phyloP scores from a whole-genome alignment of 805 yeast genomes.

The Candida quercuum region DNA sequence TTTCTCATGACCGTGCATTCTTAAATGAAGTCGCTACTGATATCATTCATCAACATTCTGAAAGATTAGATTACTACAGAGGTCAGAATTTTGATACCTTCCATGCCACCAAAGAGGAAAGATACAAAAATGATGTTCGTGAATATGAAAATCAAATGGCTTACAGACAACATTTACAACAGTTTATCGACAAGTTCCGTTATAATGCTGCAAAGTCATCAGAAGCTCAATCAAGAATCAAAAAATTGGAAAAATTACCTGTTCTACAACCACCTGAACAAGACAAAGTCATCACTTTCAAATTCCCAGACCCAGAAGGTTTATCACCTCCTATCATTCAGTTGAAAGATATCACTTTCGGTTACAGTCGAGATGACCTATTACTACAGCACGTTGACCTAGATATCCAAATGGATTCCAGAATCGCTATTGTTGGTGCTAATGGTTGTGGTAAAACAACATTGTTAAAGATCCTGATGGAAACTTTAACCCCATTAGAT shows the following conservation, averaged over 20 bases:
- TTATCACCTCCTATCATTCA: constrained; percentile 92
- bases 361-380: constrained; percentile 63
- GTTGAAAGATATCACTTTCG: constrained; percentile 80
- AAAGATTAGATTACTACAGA: constrained; percentile 90
- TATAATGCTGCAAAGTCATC: constrained; percentile 97
- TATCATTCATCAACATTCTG: constrained; percentile 96
- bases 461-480: constrained; percentile 79
- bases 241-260: constrained; percentile 93
- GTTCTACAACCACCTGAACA: constrained; percentile 91
- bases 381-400: constrained; percentile 74
- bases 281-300: constrained; percentile 77
- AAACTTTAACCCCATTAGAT: constrained; percentile 61
- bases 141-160: constrained; percentile 99
- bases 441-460: constrained; percentile 99
- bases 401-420: constrained; percentile 87
- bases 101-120: constrained; percentile 90
- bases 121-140: constrained; percentile 85
- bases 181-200: constrained; percentile 91
- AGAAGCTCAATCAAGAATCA: constrained; percentile 97
- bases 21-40: constrained; percentile 98
- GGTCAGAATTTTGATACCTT: constrained; percentile 92
- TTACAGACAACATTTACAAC: constrained; percentile 86
- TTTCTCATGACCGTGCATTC: constrained; percentile 96
- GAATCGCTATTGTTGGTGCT: constrained; percentile 97
- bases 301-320: constrained; percentile 92